Evolutionary conservation across 2,329 filamentous ascomycete species (phyloP).

Genomic region (Sarocladium kiliense): DNA sequence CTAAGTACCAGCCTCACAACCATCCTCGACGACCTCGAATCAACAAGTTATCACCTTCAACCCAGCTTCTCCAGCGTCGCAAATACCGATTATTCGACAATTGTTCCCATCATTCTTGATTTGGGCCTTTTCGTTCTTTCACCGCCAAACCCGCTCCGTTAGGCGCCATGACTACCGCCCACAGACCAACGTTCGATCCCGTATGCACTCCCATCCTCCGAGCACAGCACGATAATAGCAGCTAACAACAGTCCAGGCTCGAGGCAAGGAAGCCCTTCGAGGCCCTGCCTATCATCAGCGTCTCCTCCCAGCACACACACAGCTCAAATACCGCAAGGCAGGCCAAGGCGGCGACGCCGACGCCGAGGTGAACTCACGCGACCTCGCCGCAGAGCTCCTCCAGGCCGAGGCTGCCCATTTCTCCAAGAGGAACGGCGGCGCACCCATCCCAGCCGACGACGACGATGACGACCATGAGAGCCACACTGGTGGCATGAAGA

Average conservation of each 20-base stretch:
- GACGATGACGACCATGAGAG: conserved; percentile 42
- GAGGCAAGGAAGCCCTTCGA: conserved; percentile 89
- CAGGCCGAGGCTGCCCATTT: conserved; percentile 84
- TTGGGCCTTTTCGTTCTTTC: neutral
- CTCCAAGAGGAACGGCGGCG: conserved; percentile 71
- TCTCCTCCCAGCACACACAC: conserved; percentile 86
- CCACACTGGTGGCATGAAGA: conserved; percentile 50
- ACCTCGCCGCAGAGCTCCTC: conserved; percentile 85
- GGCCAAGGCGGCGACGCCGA: conserved; percentile 82
- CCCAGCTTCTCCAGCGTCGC: neutral
- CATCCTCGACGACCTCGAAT: conserved; percentile 1
- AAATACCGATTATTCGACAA: neutral
- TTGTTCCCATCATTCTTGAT: neutral
- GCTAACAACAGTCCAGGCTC: conserved; percentile 53
- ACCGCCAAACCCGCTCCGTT: neutral
- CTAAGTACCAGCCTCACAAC: neutral
- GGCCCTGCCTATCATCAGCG: conserved; percentile 95
- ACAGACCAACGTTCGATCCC: conserved; percentile 93
- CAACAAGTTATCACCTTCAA: neutral
- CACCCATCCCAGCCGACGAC: conserved; percentile 39
- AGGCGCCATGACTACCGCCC: conserved; percentile 56
- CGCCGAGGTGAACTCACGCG: conserved; percentile 58
- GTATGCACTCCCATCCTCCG: conserved; percentile 40
- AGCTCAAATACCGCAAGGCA: conserved; percentile 80
- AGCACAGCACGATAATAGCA: conserved; percentile 19